Base-by-base conservation (phyloP, 768 basidiomycete species). In the Hygrophorus pudorinus region DNA sequence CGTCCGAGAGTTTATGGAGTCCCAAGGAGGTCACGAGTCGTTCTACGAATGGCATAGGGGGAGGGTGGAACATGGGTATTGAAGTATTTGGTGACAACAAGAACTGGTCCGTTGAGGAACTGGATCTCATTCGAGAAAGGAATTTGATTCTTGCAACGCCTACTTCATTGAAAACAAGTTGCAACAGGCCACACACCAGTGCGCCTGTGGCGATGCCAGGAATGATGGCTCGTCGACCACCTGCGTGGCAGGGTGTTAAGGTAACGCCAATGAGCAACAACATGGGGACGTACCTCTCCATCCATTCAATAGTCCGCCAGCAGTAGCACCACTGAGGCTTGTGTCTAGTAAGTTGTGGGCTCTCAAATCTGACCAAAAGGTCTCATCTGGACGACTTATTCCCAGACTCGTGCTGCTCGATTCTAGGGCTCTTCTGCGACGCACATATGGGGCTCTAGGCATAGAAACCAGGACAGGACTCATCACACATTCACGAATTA, bases 401-500 rank as follows among this genome's bases (percentile, higher is more conserved):
- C n/a, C n/a, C n/a, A n/a, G n/a, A 17, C 45, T 45, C 45, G 46
- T 47, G 24, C n/a, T 30, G 48, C 20, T 12, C 46, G 51, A 8
- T 18, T 50, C 38, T 4, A 60, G 48, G 16, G 64, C 58, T 44
- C 54, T 54, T 47, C 63, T 62, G 56, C 67, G 66, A 42, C 68
- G 63, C 43, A 62, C 63, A 53, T 77, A 78, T 48, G 76, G 72
- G 33, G 63, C 60, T 53, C 65, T 70, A 2, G 71, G 61, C n/a
- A 71, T 59, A 17, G 62, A 61, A 7, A 71, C 63, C 34, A 89
- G 61, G 1, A 74, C 46, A 1, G 90, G 90, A 36, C 75, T 75
- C 40, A 89, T 63, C n/a, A 75, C 54, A 55, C 79, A 86, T 68
- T 91, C 90, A 48, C 87, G 76, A 42, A 84, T 58, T 46, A 76